Conservation (phyloP, 306 rosid genomes). For the Ceratonia siliqua region DNA sequence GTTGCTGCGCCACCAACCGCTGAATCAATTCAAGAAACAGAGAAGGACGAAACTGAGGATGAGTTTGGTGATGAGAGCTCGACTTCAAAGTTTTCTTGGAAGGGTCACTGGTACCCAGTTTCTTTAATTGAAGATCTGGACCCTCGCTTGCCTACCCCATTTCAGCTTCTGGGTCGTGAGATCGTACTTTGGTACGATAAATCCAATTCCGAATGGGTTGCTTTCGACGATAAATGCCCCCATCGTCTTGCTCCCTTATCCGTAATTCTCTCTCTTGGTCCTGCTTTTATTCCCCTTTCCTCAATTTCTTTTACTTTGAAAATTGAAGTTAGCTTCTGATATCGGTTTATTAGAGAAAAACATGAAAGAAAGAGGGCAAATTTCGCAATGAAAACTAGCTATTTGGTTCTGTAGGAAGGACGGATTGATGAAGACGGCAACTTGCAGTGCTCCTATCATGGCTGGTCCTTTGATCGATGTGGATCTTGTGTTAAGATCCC, state of each 20-base stretch:
- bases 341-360: slow-evolving; percentile 19
- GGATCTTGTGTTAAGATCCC: slow-evolving; percentile 88
- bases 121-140: slow-evolving; percentile 87
- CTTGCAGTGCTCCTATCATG: slow-evolving; percentile 97
- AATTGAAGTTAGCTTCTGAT: slow-evolving; percentile 9
- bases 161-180: slow-evolving; percentile 95
- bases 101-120: slow-evolving; percentile 99
- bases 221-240: slow-evolving; percentile 95
- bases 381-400: slow-evolving; percentile 5
- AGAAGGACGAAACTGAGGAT: slow-evolving; percentile 41
- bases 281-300: neutral
- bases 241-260: slow-evolving; percentile 97
- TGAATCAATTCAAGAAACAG: slow-evolving; percentile 40
- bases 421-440: slow-evolving; percentile 89
- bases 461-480: slow-evolving; percentile 91
- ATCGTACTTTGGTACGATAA: slow-evolving; percentile 84
- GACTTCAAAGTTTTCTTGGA: slow-evolving; percentile 72
- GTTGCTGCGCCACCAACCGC: slow-evolving; percentile 74
- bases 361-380: neutral
- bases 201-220: slow-evolving; percentile 69
- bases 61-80: slow-evolving; percentile 55
- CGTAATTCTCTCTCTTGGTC: slow-evolving; percentile 42
- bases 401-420: slow-evolving; percentile 71
- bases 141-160: slow-evolving; percentile 71
- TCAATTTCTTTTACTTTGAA: neutral